phyloP scores from a whole-genome alignment of 2,329 filamentous ascomycete species.

The Cladophialophora psammophila region DNA sequence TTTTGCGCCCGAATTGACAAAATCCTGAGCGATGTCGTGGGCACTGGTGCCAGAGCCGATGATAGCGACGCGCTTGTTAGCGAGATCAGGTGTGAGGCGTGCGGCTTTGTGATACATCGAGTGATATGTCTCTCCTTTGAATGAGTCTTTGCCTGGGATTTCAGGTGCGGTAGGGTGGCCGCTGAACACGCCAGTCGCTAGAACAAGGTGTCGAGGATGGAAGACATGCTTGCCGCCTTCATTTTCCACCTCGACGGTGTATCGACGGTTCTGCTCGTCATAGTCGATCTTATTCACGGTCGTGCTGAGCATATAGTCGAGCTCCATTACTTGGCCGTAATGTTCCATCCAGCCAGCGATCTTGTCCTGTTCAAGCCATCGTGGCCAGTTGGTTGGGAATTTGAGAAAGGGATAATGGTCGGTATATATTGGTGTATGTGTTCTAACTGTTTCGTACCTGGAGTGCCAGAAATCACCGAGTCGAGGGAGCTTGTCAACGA shows the following conservation, averaged over 20 bases:
- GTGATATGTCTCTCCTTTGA: constrained; percentile 49
- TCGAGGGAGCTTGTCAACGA: constrained; percentile 64
- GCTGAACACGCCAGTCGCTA: constrained; percentile 56
- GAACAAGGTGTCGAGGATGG: constrained; percentile 56
- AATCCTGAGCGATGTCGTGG: constrained; percentile 54
- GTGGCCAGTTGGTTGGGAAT: constrained; percentile 52
- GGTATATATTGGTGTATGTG: constrained; percentile 33
- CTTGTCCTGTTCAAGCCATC: constrained; percentile 57
- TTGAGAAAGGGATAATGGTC: constrained; percentile 42
- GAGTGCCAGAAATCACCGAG: constrained; percentile 70
- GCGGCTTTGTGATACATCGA: constrained; percentile 51
- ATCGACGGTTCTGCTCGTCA: constrained; percentile 47
- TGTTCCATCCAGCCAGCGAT: constrained; percentile 59
- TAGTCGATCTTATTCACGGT: constrained; percentile 50
- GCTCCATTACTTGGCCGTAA: constrained; percentile 58
- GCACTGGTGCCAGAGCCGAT: constrained; percentile 60
- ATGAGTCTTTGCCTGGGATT: constrained; percentile 51
- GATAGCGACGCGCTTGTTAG: constrained; percentile 53
- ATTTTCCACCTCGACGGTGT: constrained; percentile 46
- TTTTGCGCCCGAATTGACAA: constrained; percentile 55
- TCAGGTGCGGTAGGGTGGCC: constrained; percentile 47
- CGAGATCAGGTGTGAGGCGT: constrained; percentile 47
- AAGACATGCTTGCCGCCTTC: constrained; percentile 41
- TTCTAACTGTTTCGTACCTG: constrained; percentile 54
- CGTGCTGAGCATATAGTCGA: constrained; percentile 56